Conservation (phyloP, 1,284 basidiomycete genomes). For the Thelephora terrestris region DNA sequence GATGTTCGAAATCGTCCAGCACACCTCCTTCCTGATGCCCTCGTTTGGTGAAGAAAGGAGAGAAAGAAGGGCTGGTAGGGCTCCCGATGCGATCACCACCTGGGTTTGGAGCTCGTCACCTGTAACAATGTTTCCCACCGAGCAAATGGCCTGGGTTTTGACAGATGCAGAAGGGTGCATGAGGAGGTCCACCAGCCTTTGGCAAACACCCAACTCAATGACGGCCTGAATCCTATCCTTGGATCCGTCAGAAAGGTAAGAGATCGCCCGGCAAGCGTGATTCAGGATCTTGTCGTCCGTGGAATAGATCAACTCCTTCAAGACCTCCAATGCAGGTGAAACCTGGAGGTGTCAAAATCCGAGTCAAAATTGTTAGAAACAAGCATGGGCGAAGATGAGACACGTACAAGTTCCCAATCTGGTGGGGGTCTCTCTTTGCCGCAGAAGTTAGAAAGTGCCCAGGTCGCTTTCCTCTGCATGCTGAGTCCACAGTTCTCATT, state of each 20-base stretch:
- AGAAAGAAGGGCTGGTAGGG: conserved; percentile 86
- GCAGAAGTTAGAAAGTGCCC: conserved; percentile 98
- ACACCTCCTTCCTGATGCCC: conserved; percentile 93
- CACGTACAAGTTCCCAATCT: conserved; percentile 81
- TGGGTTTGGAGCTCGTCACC: conserved; percentile 99
- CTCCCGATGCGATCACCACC: conserved; percentile 94
- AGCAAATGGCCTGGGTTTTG: conserved; percentile 96
- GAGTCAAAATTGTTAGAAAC: too few relatives aligned
- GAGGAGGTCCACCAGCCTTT: conserved; percentile 93
- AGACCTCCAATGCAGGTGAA: conserved; percentile 88
- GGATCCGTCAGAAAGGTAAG: conserved; percentile 97
- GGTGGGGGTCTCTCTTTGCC: conserved; percentile 94
- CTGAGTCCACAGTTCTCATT: conserved; percentile 91
- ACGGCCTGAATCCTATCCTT: conserved; percentile 99
- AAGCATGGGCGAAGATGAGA: conserved; percentile 4
- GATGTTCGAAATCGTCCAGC: conserved; percentile 99
- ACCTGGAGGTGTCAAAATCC: too few relatives aligned
- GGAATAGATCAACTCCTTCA: conserved; percentile 98
- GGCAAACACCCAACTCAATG: conserved; percentile 96
- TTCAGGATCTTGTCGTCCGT: conserved; percentile 99
- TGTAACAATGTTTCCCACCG: conserved; percentile 98
- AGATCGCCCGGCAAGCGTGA: conserved; percentile 99
- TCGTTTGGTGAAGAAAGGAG: conserved; percentile 94
- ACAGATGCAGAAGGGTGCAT: conserved; percentile 97
- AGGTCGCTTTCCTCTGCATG: conserved; percentile 95